Base-by-base conservation (phyloP, 345 rosid species). In the Citrus trifoliata region DNA sequence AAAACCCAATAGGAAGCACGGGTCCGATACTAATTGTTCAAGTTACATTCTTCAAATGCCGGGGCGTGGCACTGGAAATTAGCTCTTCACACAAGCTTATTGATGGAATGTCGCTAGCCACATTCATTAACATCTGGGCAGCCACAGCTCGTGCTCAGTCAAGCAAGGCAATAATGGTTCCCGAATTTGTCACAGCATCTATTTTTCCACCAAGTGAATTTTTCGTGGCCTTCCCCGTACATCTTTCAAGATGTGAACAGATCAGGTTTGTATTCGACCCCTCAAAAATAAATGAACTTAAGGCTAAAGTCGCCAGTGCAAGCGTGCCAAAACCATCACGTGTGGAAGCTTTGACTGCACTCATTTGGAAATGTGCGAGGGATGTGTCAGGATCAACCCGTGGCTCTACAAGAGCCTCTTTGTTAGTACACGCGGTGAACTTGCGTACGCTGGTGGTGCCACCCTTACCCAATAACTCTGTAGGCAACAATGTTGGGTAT, bases 301-400 rank as follows among this genome's bases (percentile, higher is more conserved):
- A 81, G 77, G 56, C 75, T 4, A 80, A 38, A 76, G 81, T 76
- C 2, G 61, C 80, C 9, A 73, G 81, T 38, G 33, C 33, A 37
- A n/a, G n/a, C 8, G 79, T 78, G 37, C 62, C 30, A 1, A 24
- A 7, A 1, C 88, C 89, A 10, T 75, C 89, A 5, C 80, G 84
- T 5, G 84, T 86, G 5, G 87, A 85, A 67, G 87, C 71, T 1
- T 80, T 83, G 40, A 10, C 82, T 0, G 77, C 85, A 7, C 75
- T 87, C 5, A 46, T 88, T 1, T 82, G 80, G 78, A 80, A 65
- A 78, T 80, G 83, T 66, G 76, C 74, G 0, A 70, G 67, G 22
- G 71, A 38, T 0, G 70, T 80, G 27, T 75, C 77, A 30, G 76
- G 51, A 21, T 65, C 75, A 16, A 70, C 38, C 12, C 18, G 5